These are phyloP conservation scores for Mycena venus DNA, from an alignment of 768 basidiomycete species.

Conservation along the genomic window DNA sequence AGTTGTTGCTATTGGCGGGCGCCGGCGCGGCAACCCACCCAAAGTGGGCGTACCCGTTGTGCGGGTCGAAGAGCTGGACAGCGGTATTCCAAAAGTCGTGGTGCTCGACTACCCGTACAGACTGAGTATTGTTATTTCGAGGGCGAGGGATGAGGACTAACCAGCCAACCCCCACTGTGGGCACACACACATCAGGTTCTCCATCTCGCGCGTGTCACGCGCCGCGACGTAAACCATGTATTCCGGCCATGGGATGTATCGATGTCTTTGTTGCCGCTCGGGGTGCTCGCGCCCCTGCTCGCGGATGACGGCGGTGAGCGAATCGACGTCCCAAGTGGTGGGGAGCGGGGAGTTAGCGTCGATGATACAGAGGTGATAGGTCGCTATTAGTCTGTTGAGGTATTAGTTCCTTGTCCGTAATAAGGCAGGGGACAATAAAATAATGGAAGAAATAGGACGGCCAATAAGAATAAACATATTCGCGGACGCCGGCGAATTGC, in stretches of 20 bases:
- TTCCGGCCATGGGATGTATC: no score
- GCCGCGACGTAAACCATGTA: slow-evolving; percentile 2
- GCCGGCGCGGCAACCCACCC: no score
- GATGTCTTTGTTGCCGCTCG: background rate
- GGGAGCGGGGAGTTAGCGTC: background rate
- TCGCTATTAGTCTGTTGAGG: slow-evolving; percentile 15
- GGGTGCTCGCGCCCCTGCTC: background rate
- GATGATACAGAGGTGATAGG: background rate
- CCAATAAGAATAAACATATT: background rate
- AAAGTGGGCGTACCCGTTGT: no score
- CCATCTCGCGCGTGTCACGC: background rate
- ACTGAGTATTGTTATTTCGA: no score
- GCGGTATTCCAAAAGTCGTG: no score
- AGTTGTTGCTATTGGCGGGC: no score
- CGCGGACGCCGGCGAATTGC: no score
- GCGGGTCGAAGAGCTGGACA: no score
- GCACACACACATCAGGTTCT: slow-evolving; percentile 7
- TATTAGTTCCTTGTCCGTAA: background rate
- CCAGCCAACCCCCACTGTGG: slow-evolving; percentile 14
- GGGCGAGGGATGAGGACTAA: background rate
- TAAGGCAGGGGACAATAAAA: background rate
- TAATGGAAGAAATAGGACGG: background rate
- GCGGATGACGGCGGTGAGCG: background rate
- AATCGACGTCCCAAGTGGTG: background rate
- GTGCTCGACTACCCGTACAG: no score